Evolutionary conservation across 2,329 filamentous ascomycete genomes (phyloP), one percentile per base, ranked within the genome.

Genomic region (Aureobasidium sp.): DNA sequence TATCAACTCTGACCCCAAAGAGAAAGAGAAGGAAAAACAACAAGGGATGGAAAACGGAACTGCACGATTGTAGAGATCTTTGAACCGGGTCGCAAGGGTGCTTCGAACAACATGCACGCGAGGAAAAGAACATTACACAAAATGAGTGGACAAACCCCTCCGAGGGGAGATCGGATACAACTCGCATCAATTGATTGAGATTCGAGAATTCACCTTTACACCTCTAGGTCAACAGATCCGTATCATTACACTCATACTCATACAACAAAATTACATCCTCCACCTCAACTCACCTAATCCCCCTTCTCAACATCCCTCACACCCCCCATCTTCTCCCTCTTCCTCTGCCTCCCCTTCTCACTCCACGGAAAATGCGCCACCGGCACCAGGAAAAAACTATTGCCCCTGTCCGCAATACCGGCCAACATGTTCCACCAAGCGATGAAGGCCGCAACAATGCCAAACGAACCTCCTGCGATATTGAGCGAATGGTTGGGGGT

Each of bases 381-480:
- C 31, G 65, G 69, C 40, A 65, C 47, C n/a, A 65, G 55, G 35
- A 68, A 68, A 63, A 68, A 68, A 46, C 65, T 67, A 43, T 69
- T 70, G 1, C 62, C 76, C 57, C 69, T 74, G 67, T 94, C 89
- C 63, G 87, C 86, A 61, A 94, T 83, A 83, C 89, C 89, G 6
- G 63, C 49, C 15, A 61, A 51, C 38, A 90, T 89, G 69, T 90
- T 91, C 75, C 93, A 95, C 90, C 90, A 95, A 4, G 90, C 89
- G 60, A 89, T 70, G 71, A 95, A 94, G 0, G 89, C 88, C 1
- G 89, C 84, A 7, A 94, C 68, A 63, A 94, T 80, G n/a, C 90
- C 90, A 70, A 94, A 93, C 63, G 85, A 79, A 57, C 90, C 90
- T 64, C 88, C 90, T 4, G 87, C 83, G 73, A 86, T 87, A 67